Evolutionary conservation across 371 early-diverging fungal genomes (phyloP).

Genomic region (Dentiscutata heterogama): DNA sequence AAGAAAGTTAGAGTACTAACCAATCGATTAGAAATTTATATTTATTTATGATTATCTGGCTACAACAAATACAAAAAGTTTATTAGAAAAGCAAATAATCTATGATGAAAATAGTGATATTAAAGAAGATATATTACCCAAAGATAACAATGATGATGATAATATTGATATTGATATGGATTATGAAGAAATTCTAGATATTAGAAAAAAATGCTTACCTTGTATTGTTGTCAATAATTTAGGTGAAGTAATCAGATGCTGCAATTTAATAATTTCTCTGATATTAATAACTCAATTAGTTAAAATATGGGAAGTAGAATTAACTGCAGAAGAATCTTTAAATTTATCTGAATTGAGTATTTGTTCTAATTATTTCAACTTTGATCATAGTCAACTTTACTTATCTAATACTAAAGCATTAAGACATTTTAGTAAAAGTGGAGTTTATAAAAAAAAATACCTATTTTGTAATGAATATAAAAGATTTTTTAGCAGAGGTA

Average conservation of each 20-base stretch:
- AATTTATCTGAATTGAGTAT: background rate
- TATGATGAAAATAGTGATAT: no score
- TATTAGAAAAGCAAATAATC: no score
- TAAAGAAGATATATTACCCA: no score
- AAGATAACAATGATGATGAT: no score
- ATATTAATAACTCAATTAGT: background rate
- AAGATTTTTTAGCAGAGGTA: constrained; percentile 22
- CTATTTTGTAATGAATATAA: constrained; percentile 7
- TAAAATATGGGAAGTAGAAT: constrained; percentile 21
- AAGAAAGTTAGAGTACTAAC: no score
- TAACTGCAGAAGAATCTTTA: background rate
- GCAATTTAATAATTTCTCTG: background rate
- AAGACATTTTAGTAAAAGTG: background rate
- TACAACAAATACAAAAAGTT: no score
- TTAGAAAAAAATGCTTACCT: background rate
- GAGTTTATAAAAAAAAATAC: background rate
- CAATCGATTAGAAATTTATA: no score
- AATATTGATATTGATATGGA: no score
- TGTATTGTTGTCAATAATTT: background rate
- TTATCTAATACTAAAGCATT: background rate
- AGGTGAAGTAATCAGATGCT: background rate
- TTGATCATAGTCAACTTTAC: constrained; percentile 21
- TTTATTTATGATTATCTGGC: no score
- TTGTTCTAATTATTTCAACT: constrained; percentile 19
- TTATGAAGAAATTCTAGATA: no score